These are phyloP conservation scores for Ilex paraguariensis DNA, from an alignment of 305 asterid species.

Conservation along the genomic window DNA sequence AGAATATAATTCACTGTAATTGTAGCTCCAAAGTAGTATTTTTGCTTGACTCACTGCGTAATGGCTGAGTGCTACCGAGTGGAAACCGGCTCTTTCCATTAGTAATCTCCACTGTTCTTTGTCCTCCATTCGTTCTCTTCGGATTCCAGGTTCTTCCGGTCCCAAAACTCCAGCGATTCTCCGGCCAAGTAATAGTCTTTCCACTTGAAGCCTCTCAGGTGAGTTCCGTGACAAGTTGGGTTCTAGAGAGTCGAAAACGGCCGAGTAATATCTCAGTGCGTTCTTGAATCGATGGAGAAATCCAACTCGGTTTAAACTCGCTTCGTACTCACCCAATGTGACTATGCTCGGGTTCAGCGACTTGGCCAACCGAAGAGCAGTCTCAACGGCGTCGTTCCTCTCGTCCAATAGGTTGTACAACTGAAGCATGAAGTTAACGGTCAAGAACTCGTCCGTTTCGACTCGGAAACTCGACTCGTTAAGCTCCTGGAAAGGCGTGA, in stretches of 20 bases:
- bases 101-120: conserved; percentile 67
- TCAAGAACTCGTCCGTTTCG: conserved; percentile 58
- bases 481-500: conserved; percentile 56
- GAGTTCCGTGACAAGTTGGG: conserved; percentile 60
- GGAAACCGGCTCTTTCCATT: conserved; percentile 79
- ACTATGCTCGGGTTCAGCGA: conserved; percentile 71
- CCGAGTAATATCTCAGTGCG: conserved; percentile 63
- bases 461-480: conserved; percentile 47
- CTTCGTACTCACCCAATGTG: conserved; percentile 81
- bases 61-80: conserved; percentile 70
- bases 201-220: conserved; percentile 61
- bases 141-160: conserved; percentile 32
- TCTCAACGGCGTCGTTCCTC: conserved; percentile 42
- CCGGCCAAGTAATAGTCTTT: conserved; percentile 58
- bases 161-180: conserved; percentile 63
- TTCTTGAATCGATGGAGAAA: conserved; percentile 60
- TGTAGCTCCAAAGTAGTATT: conserved; percentile 74
- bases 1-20: conserved; percentile 55
- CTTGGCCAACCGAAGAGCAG: conserved; percentile 62
- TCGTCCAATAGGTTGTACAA: conserved; percentile 64
- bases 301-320: conserved; percentile 57
- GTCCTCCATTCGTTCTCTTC: conserved; percentile 68
- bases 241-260: conserved; percentile 77
- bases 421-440: conserved; percentile 89
- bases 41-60: conserved; percentile 87